Base-by-base conservation (phyloP, 345 rosid genomes). In the Syzygium grande region DNA sequence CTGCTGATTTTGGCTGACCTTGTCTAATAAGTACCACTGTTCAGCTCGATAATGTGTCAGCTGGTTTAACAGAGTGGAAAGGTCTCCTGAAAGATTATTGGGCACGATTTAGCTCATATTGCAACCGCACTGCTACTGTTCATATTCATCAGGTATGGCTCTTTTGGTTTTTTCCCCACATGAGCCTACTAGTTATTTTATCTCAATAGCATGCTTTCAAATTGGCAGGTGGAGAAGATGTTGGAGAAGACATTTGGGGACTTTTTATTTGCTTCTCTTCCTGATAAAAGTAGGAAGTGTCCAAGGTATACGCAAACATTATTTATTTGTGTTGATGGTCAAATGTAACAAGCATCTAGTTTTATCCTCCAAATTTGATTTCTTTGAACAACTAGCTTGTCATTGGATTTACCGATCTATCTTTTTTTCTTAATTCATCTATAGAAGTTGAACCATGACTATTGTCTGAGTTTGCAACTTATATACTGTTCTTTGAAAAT, bases 31-130 rank as follows among this genome's bases (percentile, higher is more conserved):
- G 85, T 49, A 84, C 85, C 25, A 46, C 55, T 84, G 87, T 94
- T 86, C 93, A 98, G 99, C 99, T 98, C 53, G 99, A 98, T 92
- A 96, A 98, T 90, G 98, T 98, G 90, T 98, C 98, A 89, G 94
- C 95, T 90, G 99, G 99, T 85, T 87, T 94, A 91, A 98, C 99
- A 85, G 97, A 98, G 90, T 98, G 99, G 99, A 96, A 98, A 92
- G 99, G 98, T 89, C 98, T 98, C 83, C 97, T 98, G 65, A 90
- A 86, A 88, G 98, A 96, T 92, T 98, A 96, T 88, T 98, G 99
- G 99, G 92, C 96, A 83, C 93, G 99, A 85, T 98, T 96, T 92
- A 97, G 94, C 86, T 91, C 96, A 16, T 95, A 96, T 89, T 98
- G 99, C 89, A 92, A 86, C 65, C 92, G 93, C 90, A 93, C 93